A percentile compares a stretch with the other conserved stretches of the same genome.
Conservation (phyloP, 179 eudicot species). For the Corrigiola litoralis region DNA sequence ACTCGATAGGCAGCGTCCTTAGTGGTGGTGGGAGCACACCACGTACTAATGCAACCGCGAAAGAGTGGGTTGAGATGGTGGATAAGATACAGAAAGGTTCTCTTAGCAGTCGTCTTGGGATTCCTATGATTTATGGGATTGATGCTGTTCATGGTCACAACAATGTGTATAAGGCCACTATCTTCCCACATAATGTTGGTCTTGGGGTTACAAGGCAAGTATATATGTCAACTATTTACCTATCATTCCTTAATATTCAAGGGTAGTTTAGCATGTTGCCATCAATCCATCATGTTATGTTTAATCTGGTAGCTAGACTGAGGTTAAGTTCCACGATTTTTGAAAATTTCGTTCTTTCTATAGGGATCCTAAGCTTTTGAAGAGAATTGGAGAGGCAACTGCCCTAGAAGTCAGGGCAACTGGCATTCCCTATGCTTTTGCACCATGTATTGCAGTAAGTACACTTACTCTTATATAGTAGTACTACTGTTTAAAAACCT, state of each 20-base stretch:
- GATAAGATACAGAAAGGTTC: conserved; percentile 53
- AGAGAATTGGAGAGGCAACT: conserved; percentile 41
- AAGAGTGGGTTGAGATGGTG: conserved; percentile 53
- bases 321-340: too few relatives aligned
- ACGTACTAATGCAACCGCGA: conserved; percentile 33
- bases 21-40: conserved; percentile 74
- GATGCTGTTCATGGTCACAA: conserved; percentile 82
- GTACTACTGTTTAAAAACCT: not conserved
- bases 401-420: conserved; percentile 46
- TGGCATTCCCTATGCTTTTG: conserved; percentile 47
- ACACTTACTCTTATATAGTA: not conserved
- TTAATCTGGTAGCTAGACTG: too few relatives aligned
- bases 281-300: too few relatives aligned
- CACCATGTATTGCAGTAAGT: conserved; percentile 42
- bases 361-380: conserved; percentile 34
- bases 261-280: too few relatives aligned
- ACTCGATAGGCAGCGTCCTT: conserved; percentile 49
- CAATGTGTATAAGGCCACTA: conserved; percentile 60
- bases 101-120: conserved; percentile 54
- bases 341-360: not conserved
- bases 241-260: too few relatives aligned
- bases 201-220: conserved; percentile 76
- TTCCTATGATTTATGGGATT: conserved; percentile 77
- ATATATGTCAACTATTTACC: not conserved
- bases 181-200: conserved; percentile 76